Conservation (phyloP, 1,139 yeast genomes). For the Yamadazyma membranifaciens region DNA sequence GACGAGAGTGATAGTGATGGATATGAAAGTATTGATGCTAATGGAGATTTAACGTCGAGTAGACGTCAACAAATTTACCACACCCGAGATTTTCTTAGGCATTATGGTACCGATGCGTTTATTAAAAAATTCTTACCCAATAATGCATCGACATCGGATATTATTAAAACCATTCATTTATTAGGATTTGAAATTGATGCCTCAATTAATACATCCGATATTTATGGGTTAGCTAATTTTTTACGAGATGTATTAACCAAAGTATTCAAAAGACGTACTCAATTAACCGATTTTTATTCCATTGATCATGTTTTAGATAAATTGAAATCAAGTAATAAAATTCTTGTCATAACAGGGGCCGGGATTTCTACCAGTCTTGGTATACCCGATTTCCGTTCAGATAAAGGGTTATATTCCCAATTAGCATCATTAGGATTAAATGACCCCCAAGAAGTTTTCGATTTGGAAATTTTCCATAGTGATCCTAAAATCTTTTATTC, state of each 20-base stretch:
- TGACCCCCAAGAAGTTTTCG: constrained; percentile 96
- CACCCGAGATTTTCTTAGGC: constrained; percentile 59
- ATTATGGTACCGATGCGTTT: constrained; percentile 59
- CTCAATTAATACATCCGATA: constrained; percentile 33
- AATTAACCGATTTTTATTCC: constrained; percentile 52
- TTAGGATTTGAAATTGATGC: constrained; percentile 53
- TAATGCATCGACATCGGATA: constrained; percentile 54
- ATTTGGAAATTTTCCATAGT: constrained; percentile 64
- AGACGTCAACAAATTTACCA: constrained; percentile 16
- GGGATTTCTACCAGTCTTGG: constrained; percentile 93
- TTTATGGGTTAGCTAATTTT: constrained; percentile 43
- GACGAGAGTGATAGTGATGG: neutral
- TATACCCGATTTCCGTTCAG: constrained; percentile 92
- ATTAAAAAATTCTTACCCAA: constrained; percentile 60
- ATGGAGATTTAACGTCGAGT: neutral
- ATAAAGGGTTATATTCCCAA: constrained; percentile 79
- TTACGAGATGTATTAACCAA: constrained; percentile 61
- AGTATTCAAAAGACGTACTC: constrained; percentile 53
- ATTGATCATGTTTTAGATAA: constrained; percentile 60
- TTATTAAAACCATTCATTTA: constrained; percentile 45
- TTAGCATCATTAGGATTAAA: constrained; percentile 68
- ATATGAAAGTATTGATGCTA: neutral
- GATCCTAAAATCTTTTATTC: constrained; percentile 86
- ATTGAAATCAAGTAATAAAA: constrained; percentile 54
- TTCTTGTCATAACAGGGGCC: constrained; percentile 89